Conservation (phyloP, 140 eudicot species). For the Erigeron philadelphicus region DNA sequence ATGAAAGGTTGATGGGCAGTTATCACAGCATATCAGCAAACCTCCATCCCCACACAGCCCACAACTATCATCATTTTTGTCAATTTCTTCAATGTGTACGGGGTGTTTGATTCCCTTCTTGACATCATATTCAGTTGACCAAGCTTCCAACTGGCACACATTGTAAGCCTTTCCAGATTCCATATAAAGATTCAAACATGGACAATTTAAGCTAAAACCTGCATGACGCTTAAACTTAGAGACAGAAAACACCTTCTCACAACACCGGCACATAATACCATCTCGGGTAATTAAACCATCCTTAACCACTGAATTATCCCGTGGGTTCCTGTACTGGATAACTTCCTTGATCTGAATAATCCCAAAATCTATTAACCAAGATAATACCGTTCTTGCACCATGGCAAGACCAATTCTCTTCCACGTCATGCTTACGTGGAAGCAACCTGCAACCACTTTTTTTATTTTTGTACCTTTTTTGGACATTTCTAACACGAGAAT, state of each 20-base stretch:
- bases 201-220: slow-evolving; percentile 64
- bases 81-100: slow-evolving; percentile 42
- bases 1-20: slow-evolving; percentile 91
- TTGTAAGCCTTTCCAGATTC: slow-evolving; percentile 72
- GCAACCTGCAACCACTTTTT: slow-evolving; percentile 78
- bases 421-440: slow-evolving; percentile 44
- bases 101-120: slow-evolving; percentile 39
- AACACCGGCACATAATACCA: slow-evolving; percentile 76
- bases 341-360: slow-evolving; percentile 55
- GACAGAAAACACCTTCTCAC: slow-evolving; percentile 57
- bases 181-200: slow-evolving; percentile 76
- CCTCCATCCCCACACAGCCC: slow-evolving; percentile 97
- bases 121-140: slow-evolving; percentile 88
- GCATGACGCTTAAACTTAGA: slow-evolving; percentile 74
- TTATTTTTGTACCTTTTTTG: slow-evolving; percentile 51
- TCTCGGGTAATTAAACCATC: slow-evolving; percentile 67
- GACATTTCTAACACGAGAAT: slow-evolving; percentile 34
- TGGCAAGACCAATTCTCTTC: slow-evolving; percentile 44
- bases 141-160: slow-evolving; percentile 79
- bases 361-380: slow-evolving; percentile 73
- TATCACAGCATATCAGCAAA: slow-evolving; percentile 86
- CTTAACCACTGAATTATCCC: slow-evolving; percentile 68
- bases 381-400: slow-evolving; percentile 59
- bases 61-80: slow-evolving; percentile 89
- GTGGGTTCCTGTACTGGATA: slow-evolving; percentile 53